These are phyloP conservation scores for Starmerella etchellsii DNA, from an alignment of 805 yeast genomes.

Conservation along the genomic window DNA sequence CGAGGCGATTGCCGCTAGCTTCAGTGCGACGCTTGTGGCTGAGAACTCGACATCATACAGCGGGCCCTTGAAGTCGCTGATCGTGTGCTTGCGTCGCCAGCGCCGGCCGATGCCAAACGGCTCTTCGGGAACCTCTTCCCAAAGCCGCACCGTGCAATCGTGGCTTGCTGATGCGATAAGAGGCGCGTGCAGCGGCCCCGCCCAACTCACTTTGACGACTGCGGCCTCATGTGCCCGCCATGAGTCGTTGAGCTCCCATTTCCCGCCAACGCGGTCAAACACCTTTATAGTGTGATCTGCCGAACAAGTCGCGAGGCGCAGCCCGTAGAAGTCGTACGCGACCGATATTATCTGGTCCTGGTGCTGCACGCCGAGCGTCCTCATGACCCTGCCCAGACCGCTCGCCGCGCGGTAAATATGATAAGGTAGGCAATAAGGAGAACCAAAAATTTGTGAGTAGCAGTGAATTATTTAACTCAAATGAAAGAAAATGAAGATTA, in stretches of 20 bases:
- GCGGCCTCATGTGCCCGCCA: constrained; percentile 95
- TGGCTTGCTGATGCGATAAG: constrained; percentile 77
- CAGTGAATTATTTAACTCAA: no score
- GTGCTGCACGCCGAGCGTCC: constrained; percentile 79
- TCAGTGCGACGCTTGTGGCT: constrained; percentile 68
- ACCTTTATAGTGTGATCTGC: constrained; percentile 90
- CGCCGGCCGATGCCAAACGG: constrained; percentile 65
- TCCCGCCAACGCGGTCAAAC: constrained; percentile 51
- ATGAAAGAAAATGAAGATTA: no score
- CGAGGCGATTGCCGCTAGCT: constrained; percentile 74
- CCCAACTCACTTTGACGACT: constrained; percentile 75
- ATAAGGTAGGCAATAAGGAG: no score
- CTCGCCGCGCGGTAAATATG: no score
- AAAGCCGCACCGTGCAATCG: constrained; percentile 76
- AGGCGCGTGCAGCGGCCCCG: constrained; percentile 87
- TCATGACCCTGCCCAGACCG: constrained; percentile 25
- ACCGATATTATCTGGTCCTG: constrained; percentile 86
- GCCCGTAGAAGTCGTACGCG: constrained; percentile 80
- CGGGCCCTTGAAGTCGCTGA: constrained; percentile 82
- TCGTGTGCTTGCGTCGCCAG: constrained; percentile 63
- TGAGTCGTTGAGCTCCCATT: constrained; percentile 75
- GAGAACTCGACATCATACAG: constrained; percentile 83
- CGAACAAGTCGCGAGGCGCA: constrained; percentile 84
- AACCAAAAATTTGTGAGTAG: no score
- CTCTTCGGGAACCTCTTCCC: constrained; percentile 83